A percentile compares a stretch with the other conserved stretches of the same genome.
Conservation (phyloP, 768 basidiomycete species). For the Agrocybe pediades region DNA sequence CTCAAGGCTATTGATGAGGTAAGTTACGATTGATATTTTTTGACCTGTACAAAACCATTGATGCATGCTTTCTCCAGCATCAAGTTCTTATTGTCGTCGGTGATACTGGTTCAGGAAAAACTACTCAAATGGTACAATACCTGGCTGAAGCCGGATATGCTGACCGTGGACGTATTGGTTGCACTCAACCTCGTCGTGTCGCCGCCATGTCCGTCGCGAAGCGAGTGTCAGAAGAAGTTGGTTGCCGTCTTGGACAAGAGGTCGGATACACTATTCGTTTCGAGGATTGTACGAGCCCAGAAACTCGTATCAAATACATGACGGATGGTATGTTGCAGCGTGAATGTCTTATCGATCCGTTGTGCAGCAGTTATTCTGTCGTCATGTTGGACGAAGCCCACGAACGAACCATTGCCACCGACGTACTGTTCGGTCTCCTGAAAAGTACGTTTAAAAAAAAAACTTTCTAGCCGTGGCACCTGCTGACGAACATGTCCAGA, state of each 20-base stretch:
- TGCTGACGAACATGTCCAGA: slow-evolving; percentile 48
- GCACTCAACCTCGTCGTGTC: slow-evolving; percentile 98
- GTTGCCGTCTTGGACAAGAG: slow-evolving; percentile 95
- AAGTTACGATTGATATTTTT: slow-evolving; percentile 29
- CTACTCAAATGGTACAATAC: slow-evolving; percentile 99
- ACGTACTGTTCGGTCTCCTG: slow-evolving; percentile 93
- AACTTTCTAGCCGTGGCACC: slow-evolving; percentile 1
- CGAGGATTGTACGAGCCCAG: slow-evolving; percentile 98
- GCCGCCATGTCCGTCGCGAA: slow-evolving; percentile 99
- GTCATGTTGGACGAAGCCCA: slow-evolving; percentile 99
- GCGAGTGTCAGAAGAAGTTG: slow-evolving; percentile 97
- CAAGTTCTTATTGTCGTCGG: slow-evolving; percentile 98
- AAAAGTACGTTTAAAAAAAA: slow-evolving; percentile 64
- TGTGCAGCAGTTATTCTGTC: slow-evolving; percentile 90
- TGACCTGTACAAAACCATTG: neutral
- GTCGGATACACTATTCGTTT: slow-evolving; percentile 99
- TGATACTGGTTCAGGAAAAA: slow-evolving; percentile 98
- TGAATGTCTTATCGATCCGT: slow-evolving; percentile 94
- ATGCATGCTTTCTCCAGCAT: slow-evolving; percentile 53
- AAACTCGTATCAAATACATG: slow-evolving; percentile 99
- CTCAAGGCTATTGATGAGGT: slow-evolving; percentile 91
- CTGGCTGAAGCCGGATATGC: slow-evolving; percentile 94
- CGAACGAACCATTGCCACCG: slow-evolving; percentile 97
- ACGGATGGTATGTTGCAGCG: slow-evolving; percentile 99
- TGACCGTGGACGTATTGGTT: slow-evolving; percentile 89